Evolutionary conservation across 2,329 filamentous ascomycete species (phyloP), one percentile per base, ranked within the genome.

Genomic region (Nemania abortiva): DNA sequence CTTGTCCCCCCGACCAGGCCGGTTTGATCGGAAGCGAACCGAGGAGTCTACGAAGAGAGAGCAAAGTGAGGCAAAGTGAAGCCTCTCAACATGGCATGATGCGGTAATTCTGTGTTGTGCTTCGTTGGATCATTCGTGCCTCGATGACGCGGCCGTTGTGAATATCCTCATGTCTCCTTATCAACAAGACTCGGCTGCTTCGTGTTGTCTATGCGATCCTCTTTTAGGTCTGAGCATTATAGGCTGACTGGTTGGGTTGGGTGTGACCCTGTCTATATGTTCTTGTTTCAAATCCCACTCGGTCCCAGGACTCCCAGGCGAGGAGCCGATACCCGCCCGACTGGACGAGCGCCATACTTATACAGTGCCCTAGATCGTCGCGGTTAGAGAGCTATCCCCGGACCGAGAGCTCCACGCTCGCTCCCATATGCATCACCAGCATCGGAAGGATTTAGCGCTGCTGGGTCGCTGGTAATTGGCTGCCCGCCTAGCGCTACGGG

Each of bases 61-160:
- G 37, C 24, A 49, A 34, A 9, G 15, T 39, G 7, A 52, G n/a
- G n/a, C n/a, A n/a, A n/a, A n/a, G n/a, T n/a, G n/a, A n/a, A 55
- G 31, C 37, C 39, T 20, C 53, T 39, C 39, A 22, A 27, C 49
- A 27, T 42, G 18, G 29, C 24, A 57, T 52, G 31, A 53, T 52
- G 56, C 20, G 27, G 29, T 39, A 11, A n/a, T 34, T 27, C 10
- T 47, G 22, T 15, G 24, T n/a, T 20, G 18, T 45, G 20, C 29
- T 50, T 31, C 27, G 29, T 11, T 58, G 13, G 29, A 24, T 42
- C 20, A 22, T 57, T 39, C 10, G 45, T 49, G 45, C 13, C 29
- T 27, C 11, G 58, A 59, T 69, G 58, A 57, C 59, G 47, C 49
- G 63, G 60, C 53, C 6, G 49, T n/a, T 55, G 29, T 55, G n/a